Conservation (phyloP, 2,329 filamentous ascomycete species). For the Pseudocercospora ulei region DNA sequence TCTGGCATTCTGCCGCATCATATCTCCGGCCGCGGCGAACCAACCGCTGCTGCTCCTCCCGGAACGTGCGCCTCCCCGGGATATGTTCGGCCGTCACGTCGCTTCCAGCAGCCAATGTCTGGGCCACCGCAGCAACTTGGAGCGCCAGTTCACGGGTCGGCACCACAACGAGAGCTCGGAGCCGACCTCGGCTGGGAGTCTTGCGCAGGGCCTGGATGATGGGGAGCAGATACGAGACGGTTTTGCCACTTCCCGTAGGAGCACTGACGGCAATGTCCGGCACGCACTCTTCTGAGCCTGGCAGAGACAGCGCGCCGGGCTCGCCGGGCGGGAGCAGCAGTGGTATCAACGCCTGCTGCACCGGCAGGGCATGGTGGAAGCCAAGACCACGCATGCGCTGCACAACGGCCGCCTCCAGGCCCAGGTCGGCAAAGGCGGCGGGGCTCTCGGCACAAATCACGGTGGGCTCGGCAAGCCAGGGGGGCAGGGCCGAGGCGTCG, state of each 20-base stretch:
- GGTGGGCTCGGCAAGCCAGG: constrained; percentile 71
- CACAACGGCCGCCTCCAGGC: constrained; percentile 52
- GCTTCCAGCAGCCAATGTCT: constrained; percentile 64
- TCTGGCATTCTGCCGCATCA: constrained; percentile 52
- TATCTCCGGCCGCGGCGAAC: constrained; percentile 53
- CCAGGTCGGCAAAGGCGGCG: constrained; percentile 54
- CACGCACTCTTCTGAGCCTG: constrained; percentile 27
- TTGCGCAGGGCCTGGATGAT: constrained; percentile 67
- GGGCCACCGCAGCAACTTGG: constrained; percentile 63
- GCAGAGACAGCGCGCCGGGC: constrained; percentile 22
- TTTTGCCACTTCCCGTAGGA: constrained; percentile 92
- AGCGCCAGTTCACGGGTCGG: constrained; percentile 67
- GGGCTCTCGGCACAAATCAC: constrained; percentile 53
- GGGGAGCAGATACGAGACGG: constrained; percentile 79
- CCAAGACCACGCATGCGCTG: constrained; percentile 57
- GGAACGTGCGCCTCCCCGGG: constrained; percentile 67
- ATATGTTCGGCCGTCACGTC: constrained; percentile 71
- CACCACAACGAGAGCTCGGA: constrained; percentile 75
- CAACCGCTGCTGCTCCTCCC: constrained; percentile 52
- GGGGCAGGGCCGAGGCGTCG: constrained; percentile 66
- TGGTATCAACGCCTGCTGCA: constrained; percentile 72
- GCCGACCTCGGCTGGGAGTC: constrained; percentile 48
- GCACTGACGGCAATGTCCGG: constrained; percentile 81
- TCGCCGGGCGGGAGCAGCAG: constrained; percentile 57
- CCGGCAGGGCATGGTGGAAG: constrained; percentile 62